These are phyloP conservation scores for Neospermospora avenae DNA, from an alignment of 2,329 filamentous ascomycete species.

Conservation along the genomic window DNA sequence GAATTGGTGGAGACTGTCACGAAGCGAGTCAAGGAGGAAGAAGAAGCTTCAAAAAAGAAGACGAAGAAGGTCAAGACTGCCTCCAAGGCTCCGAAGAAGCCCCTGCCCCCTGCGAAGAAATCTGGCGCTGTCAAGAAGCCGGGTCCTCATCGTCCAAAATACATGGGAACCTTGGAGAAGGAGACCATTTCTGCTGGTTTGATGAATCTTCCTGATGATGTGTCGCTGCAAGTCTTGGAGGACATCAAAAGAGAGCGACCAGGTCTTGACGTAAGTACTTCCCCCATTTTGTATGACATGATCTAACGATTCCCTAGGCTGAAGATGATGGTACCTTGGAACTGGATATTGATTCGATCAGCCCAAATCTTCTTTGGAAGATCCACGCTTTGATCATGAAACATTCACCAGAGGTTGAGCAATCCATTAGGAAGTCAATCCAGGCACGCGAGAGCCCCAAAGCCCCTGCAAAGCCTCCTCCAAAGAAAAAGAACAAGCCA, in stretches of 20 bases:
- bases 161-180: conserved; percentile 77
- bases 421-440: conserved; percentile 20
- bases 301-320: conserved; percentile 36
- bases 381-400: conserved; percentile 51
- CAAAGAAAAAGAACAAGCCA: conserved; percentile 64
- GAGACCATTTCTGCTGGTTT: conserved; percentile 86
- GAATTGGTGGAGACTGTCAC: conserved; percentile 65
- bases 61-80: conserved; percentile 52
- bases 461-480: conserved; percentile 34
- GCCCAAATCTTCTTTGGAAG: conserved; percentile 50
- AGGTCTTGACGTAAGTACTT: conserved; percentile 56
- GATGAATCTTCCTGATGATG: conserved; percentile 71
- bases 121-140: conserved; percentile 42
- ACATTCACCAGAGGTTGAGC: conserved; percentile 46
- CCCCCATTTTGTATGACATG: conserved; percentile 14
- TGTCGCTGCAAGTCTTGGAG: conserved; percentile 76
- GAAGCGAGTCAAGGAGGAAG: conserved; percentile 54
- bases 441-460: conserved; percentile 31
- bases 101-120: conserved; percentile 21
- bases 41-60: conserved; percentile 35
- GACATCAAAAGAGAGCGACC: conserved; percentile 86
- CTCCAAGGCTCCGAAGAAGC: conserved; percentile 40
- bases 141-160: conserved; percentile 34
- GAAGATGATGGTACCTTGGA: conserved; percentile 54
- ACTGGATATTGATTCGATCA: conserved; percentile 57